Base-by-base conservation (phyloP, 108 stramenopile genomes). In the Poteriospumella lacustris region DNA sequence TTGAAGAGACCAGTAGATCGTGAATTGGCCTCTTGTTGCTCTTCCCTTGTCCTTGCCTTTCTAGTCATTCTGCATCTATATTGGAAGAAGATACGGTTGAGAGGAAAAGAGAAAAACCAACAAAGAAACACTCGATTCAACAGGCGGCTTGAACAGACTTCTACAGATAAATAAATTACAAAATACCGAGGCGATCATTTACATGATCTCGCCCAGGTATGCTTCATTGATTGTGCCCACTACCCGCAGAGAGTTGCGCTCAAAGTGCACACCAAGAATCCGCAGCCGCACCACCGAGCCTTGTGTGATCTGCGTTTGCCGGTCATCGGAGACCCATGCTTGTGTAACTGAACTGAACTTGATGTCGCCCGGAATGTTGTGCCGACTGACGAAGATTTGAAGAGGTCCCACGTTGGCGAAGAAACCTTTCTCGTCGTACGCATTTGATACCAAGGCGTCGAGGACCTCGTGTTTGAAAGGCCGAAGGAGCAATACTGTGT, bases 191-290 rank as follows among this genome's bases (percentile, higher is more conserved):
- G n/a, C n/a, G n/a, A n/a, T n/a, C n/a, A n/a, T n/a, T n/a, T n/a
- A n/a, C n/a, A n/a, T n/a, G n/a, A n/a, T n/a, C n/a, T n/a, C n/a
- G n/a, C 95, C 95, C 82, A 96, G 85, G 85, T 92, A 96, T 68
- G 92, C 90, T 72, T 96, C 95, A 81, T 94, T 94, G 78, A 96
- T 94, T 19, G 93, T 94, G 31, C 92, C 95, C 79, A 96, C 93
- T 0, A 93, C 95, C 0, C 91, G 91, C 62, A 96, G 91, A 77
- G 91, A 91, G 56, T 91, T 92, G 79, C 90, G 89, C 78, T 96
- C 93, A 59, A 93, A 91, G 60, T 91, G 94, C 75, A 92, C 77
- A 72, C 93, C 93, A 81, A 92, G 91, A 79, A 96, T 92, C 72
- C 90, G 89, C 58, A 96, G 86, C 68, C 95, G 84, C 2, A 96